Percentiles rank a stretch among this genome's conserved stretches.
Conservation (phyloP, 2,329 filamentous ascomycete genomes). For the Colletotrichum sp. region DNA sequence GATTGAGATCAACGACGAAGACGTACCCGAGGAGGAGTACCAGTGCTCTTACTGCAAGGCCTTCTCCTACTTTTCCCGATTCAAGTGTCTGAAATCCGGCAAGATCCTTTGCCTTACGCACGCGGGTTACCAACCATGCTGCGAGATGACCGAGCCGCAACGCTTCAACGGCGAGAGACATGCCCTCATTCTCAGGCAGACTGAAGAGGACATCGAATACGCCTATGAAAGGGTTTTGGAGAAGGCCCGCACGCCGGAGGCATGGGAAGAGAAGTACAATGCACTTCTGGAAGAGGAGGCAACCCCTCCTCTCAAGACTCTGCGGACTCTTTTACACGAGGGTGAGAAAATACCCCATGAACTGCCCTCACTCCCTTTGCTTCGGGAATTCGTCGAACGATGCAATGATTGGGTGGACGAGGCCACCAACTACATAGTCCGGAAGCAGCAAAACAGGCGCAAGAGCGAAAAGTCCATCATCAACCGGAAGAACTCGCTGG, state of each 20-base stretch:
- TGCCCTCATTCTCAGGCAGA: slow-evolving; percentile 77
- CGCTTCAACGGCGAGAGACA: slow-evolving; percentile 76
- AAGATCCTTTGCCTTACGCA: slow-evolving; percentile 86
- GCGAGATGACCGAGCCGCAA: slow-evolving; percentile 69
- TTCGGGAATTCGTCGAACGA: slow-evolving; percentile 90
- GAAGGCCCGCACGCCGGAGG: slow-evolving; percentile 83
- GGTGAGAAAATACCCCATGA: slow-evolving; percentile 96
- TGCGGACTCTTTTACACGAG: slow-evolving; percentile 85
- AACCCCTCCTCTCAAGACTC: slow-evolving; percentile 82
- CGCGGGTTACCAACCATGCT: slow-evolving; percentile 82
- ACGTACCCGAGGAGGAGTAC: slow-evolving; percentile 89
- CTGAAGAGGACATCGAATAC: slow-evolving; percentile 70
- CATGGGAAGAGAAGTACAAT: slow-evolving; percentile 90
- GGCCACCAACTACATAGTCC: slow-evolving; percentile 92
- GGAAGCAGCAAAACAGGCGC: slow-evolving; percentile 95
- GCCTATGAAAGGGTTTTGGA: slow-evolving; percentile 81
- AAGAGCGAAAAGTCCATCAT: slow-evolving; percentile 92
- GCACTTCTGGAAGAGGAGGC: slow-evolving; percentile 83
- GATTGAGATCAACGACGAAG: slow-evolving; percentile 71
- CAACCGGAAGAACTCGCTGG: slow-evolving; percentile 60
- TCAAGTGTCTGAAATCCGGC: slow-evolving; percentile 81
- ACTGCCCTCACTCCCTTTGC: slow-evolving; percentile 78
- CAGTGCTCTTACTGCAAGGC: slow-evolving; percentile 92
- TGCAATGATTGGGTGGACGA: slow-evolving; percentile 99
- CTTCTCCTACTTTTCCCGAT: slow-evolving; percentile 89